Conservation (phyloP, 768 basidiomycete genomes). For the Rhodosporidiobolus odoratus region DNA sequence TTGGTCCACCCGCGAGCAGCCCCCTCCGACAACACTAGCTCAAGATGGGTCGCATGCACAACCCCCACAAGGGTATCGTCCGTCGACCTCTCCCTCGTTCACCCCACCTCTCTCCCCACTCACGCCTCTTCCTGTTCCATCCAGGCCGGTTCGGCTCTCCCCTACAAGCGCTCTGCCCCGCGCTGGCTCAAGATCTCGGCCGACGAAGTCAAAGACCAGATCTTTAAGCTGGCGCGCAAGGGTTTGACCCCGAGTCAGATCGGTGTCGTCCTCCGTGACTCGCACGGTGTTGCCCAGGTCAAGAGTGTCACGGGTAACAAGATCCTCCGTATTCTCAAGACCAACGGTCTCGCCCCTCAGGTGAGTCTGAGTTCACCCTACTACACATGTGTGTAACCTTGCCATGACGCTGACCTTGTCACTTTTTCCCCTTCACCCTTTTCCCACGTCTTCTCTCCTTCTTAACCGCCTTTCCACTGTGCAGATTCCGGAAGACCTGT, state of each 20-base stretch:
- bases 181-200: constrained; percentile 94
- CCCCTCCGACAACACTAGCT: constrained; percentile 29
- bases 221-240: constrained; percentile 94
- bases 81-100: constrained; percentile 45
- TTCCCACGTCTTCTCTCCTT: no score
- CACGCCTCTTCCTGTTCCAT: neutral
- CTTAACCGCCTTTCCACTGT: no score
- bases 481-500: constrained; percentile 95
- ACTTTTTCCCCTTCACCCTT: constrained; percentile 57
- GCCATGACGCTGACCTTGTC: neutral
- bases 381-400: no score
- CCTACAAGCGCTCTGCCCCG: constrained; percentile 90
- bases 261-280: constrained; percentile 95
- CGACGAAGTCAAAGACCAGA: constrained; percentile 91
- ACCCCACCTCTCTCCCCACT: neutral
- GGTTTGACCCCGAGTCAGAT: constrained; percentile 97
- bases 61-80: constrained; percentile 99
- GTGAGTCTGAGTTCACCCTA: no score
- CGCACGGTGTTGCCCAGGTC: constrained; percentile 96
- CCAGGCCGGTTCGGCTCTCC: constrained; percentile 86
- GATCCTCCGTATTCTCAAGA: constrained; percentile 95
- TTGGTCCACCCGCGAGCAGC: neutral
- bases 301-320: constrained; percentile 99
- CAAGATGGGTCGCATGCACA: constrained; percentile 56
- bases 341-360: constrained; percentile 62